Evolutionary conservation across 1,284 basidiomycete genomes (phyloP).

Genomic region (Puccinia brachypodii): DNA sequence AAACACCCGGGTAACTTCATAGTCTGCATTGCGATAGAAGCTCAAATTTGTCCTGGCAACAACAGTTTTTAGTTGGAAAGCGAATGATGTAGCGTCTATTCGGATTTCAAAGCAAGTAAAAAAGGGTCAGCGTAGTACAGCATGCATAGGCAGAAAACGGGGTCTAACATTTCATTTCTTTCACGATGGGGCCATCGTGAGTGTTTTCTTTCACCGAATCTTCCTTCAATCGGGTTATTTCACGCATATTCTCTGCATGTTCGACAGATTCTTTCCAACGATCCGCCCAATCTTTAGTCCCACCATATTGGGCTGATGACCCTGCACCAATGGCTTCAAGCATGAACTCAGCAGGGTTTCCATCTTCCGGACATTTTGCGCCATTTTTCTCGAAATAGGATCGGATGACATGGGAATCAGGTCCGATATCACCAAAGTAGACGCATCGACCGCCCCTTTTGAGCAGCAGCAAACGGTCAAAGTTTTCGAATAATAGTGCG

Average conservation of each 20-base stretch:
- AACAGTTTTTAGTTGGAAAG: conserved; percentile 75
- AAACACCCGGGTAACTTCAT: conserved; percentile 76
- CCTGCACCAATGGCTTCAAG: conserved; percentile 59
- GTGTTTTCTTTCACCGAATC: conserved; percentile 57
- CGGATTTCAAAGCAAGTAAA: neutral
- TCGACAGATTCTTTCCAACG: conserved; percentile 57
- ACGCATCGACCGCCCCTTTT: conserved; percentile 61
- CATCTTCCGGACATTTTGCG: conserved; percentile 61
- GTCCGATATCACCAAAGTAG: conserved; percentile 64
- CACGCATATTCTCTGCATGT: conserved; percentile 56
- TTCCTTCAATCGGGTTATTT: conserved; percentile 60
- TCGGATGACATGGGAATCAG: conserved; percentile 61
- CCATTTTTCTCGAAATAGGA: conserved; percentile 63
- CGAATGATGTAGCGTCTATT: conserved; percentile 67
- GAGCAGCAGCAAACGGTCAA: conserved; percentile 64
- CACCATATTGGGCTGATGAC: conserved; percentile 55
- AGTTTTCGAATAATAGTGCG: conserved; percentile 63
- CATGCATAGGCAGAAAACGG: conserved; percentile 53
- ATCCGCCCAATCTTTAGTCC: conserved; percentile 59
- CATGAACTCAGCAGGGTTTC: conserved; percentile 61
- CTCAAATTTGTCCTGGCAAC: conserved; percentile 71
- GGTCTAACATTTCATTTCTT: conserved; percentile 1
- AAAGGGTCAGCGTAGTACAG: conserved; percentile 57
- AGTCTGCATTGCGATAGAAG: conserved; percentile 79
- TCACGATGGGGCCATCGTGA: conserved; percentile 52